These are phyloP conservation scores for Aethionema arabicum DNA, from an alignment of 345 rosid species.

Conservation along the genomic window DNA sequence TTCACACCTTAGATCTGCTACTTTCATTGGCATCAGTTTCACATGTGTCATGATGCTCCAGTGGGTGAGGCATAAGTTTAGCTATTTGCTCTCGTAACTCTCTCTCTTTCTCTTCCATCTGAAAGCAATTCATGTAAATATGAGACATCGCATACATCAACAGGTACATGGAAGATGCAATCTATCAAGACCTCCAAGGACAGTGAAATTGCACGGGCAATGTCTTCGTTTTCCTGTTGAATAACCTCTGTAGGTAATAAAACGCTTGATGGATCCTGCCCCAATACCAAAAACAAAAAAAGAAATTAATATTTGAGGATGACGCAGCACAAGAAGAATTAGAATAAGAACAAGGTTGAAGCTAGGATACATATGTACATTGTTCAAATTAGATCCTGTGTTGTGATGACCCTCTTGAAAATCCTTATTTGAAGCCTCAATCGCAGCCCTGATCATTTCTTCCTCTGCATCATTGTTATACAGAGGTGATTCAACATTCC, in stretches of 20 bases:
- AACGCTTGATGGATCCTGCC: slow-evolving; percentile 49
- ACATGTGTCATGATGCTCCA: slow-evolving; percentile 27
- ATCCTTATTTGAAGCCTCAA: slow-evolving; percentile 75
- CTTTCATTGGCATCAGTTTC: slow-evolving; percentile 37
- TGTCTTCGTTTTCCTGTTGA: slow-evolving; percentile 62
- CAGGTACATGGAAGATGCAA: slow-evolving; percentile 23
- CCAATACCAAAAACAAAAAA: slow-evolving; percentile 15
- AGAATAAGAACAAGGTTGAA: slow-evolving; percentile 1
- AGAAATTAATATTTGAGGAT: slow-evolving; percentile 2
- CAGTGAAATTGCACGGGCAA: slow-evolving; percentile 69
- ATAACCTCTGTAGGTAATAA: slow-evolving; percentile 40
- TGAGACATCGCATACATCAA: slow-evolving; percentile 24
- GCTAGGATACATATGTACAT: slow-evolving; percentile 20
- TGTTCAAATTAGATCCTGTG: slow-evolving; percentile 19
- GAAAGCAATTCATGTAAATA: slow-evolving; percentile 35
- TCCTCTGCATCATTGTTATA: slow-evolving; percentile 52
- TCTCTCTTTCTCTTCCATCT: slow-evolving; percentile 70
- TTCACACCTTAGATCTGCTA: slow-evolving; percentile 44
- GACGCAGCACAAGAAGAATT: slow-evolving; percentile 5
- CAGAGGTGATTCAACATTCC: slow-evolving; percentile 34
- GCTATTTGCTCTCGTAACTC: slow-evolving; percentile 40
- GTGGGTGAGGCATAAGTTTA: slow-evolving; percentile 33
- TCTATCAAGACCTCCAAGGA: slow-evolving; percentile 62
- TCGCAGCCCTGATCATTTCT: slow-evolving; percentile 71
- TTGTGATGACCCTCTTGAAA: slow-evolving; percentile 36